Base-by-base conservation (phyloP, 306 rosid genomes). In the Lupinus albus region DNA sequence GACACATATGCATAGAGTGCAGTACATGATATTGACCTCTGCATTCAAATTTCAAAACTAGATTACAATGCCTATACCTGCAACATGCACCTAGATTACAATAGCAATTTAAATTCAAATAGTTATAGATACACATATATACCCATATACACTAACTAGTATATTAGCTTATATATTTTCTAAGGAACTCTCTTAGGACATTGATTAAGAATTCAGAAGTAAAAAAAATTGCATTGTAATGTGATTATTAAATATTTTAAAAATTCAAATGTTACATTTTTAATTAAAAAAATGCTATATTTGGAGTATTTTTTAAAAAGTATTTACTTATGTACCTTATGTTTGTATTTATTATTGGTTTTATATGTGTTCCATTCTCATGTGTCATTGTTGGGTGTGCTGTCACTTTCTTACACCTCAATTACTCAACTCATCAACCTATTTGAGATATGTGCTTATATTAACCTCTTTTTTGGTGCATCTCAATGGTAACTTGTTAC, bases 21-120 rank as follows among this genome's bases (percentile, higher is more conserved):
- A 71, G 73, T 75, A 46, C 76, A 61, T 67, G 83, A 75, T 38
- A 33, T 45, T 57, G 81, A 75, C 86, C 13, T 81, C 32, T 25
- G 62, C 67, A 30, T 70, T 61, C 68, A 60, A 71, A 76, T 18
- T 70, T 61, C 68, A 60, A 71, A 76, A 61, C 59, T 67, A 33
- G 78, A 64, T 52, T 36, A 15, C 7, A 48, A 7, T 53, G 13
- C 38, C 64, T 25, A 25, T 25, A 50, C 59, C 58, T 35, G 20
- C 48, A 64, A 4, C 14, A 42, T 13, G 21, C 16, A 39, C 7
- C 15, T 25, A 28, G 9, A 12, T 10, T 13, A 12, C 11, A 39
- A 39, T 39, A 2, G 3, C 46, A 64, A 49, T 65, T 78, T 68
- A 46, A 67, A 20, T 66, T 66, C 51, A 32, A 64, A 25, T 53